Conservation (phyloP, 495 filamentous ascomycete species). For the Patellaria atrata region DNA sequence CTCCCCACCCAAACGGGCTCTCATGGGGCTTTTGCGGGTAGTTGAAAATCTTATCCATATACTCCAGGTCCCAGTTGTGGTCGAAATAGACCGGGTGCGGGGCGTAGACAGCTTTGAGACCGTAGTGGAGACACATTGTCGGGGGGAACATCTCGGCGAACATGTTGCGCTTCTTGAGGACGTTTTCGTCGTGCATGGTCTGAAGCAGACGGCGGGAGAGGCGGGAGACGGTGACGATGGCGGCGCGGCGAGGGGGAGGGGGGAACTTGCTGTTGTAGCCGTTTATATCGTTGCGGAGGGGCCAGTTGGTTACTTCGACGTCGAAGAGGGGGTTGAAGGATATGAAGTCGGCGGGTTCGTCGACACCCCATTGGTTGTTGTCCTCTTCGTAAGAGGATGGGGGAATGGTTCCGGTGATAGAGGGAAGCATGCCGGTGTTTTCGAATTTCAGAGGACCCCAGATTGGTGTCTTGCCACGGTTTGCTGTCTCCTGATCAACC, state of each 20-base stretch:
- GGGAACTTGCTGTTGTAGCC: constrained; percentile 27
- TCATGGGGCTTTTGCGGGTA: constrained; percentile 28
- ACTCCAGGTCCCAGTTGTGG: constrained; percentile 33
- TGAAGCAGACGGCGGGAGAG: constrained; percentile 26
- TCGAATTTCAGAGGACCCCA: constrained; percentile 29
- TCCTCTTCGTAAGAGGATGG: constrained; percentile 32
- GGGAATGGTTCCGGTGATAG: constrained; percentile 31
- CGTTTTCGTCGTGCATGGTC: constrained; percentile 28
- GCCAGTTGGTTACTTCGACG: constrained; percentile 28
- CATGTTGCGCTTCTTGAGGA: constrained; percentile 25
- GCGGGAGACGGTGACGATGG: constrained; percentile 30
- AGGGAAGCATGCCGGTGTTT: constrained; percentile 21
- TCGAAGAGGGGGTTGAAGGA: constrained; percentile 37
- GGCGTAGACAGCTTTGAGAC: constrained; percentile 30
- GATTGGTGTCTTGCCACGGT: constrained; percentile 28
- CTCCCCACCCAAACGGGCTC: constrained; percentile 35
- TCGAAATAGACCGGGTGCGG: constrained; percentile 37
- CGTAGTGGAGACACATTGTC: constrained; percentile 27
- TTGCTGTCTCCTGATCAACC: constrained; percentile 28
- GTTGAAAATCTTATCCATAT: constrained; percentile 27
- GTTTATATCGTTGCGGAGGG: constrained; percentile 30
- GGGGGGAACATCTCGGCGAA: constrained; percentile 33
- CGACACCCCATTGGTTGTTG: constrained; percentile 43
- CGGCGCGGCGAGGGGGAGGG: constrained; percentile 26
- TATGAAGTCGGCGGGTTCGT: constrained; percentile 43